These are phyloP conservation scores for Sporodiniella umbellata DNA, from an alignment of 371 early-diverging fungal genomes.

Conservation along the genomic window DNA sequence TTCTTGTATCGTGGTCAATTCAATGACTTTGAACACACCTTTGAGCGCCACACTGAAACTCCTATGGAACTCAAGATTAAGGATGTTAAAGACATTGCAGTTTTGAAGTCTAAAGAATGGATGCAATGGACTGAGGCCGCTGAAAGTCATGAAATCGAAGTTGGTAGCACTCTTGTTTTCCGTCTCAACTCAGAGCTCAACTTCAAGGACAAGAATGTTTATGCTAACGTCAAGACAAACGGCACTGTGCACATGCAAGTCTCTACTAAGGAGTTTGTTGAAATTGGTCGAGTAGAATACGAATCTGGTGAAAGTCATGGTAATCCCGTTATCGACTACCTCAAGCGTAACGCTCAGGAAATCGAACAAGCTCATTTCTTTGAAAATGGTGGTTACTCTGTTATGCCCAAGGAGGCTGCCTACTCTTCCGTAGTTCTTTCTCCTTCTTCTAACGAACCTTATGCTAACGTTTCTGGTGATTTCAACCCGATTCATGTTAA, in stretches of 20 bases:
- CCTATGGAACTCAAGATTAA: conserved; percentile 77
- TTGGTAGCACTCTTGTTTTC: conserved; percentile 81
- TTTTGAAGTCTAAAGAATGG: conserved; percentile 91
- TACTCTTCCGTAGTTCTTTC: conserved; percentile 83
- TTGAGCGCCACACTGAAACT: conserved; percentile 81
- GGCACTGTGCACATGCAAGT: conserved; percentile 85
- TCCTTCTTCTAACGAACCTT: conserved; percentile 81
- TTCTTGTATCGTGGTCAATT: conserved; percentile 94
- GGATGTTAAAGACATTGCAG: conserved; percentile 81
- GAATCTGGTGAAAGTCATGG: conserved; percentile 73
- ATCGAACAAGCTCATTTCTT: conserved; percentile 83
- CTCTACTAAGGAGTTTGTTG: conserved; percentile 79
- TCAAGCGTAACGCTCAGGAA: conserved; percentile 75
- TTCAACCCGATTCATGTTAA: conserved; percentile 96
- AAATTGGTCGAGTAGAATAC: conserved; percentile 81
- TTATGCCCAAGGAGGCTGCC: conserved; percentile 81
- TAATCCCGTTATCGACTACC: conserved; percentile 79
- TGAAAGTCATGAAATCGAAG: conserved; percentile 60
- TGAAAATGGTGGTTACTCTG: conserved; percentile 89
- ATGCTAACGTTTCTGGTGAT: conserved; percentile 89
- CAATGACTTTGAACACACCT: conserved; percentile 79
- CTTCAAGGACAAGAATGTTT: conserved; percentile 73
- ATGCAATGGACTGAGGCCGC: conserved; percentile 70
- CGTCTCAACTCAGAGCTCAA: conserved; percentile 75
- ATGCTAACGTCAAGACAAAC: conserved; percentile 68